A percentile compares a stretch with the other conserved stretches of the same genome.
Evolutionary conservation across 352 stramenopile genomes (phyloP).

Genomic region (Globisporangium nodosum): DNA sequence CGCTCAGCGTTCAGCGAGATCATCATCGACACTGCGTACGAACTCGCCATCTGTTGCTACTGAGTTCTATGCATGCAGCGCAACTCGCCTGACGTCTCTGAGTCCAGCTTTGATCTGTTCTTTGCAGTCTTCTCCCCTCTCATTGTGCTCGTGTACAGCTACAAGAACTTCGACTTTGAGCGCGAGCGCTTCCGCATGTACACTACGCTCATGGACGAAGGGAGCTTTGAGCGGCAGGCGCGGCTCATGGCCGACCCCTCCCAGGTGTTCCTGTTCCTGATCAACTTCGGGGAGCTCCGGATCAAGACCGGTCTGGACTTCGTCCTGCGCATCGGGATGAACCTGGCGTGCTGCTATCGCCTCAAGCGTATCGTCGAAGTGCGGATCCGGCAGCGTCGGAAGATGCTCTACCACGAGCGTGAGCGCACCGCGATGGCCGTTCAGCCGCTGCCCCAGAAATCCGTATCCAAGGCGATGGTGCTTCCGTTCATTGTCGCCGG

Average conservation of each 20-base stretch:
- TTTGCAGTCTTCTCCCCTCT: slow-evolving; percentile 31
- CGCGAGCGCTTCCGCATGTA: slow-evolving; percentile 20
- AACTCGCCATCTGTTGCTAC: neutral
- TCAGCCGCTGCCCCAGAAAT: slow-evolving; percentile 1
- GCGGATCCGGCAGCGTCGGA: slow-evolving; percentile 6
- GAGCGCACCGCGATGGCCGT: neutral
- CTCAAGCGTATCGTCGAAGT: slow-evolving; percentile 17
- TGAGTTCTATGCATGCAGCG: too few relatives aligned
- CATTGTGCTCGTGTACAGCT: slow-evolving; percentile 23
- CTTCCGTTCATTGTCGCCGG: slow-evolving; percentile 15
- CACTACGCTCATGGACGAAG: slow-evolving; percentile 9
- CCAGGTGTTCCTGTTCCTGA: slow-evolving; percentile 24
- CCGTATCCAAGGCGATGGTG: slow-evolving; percentile 17
- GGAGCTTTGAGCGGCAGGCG: slow-evolving; percentile 27
- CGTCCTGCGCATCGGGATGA: slow-evolving; percentile 21
- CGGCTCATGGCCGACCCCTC: slow-evolving; percentile 25
- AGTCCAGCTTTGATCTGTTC: slow-evolving; percentile 28
- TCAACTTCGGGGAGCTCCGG: slow-evolving; percentile 26
- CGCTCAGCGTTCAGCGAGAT: slow-evolving; percentile 26
- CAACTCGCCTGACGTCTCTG: neutral
- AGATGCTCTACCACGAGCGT: slow-evolving; percentile 6
- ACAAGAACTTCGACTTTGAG: slow-evolving; percentile 27
- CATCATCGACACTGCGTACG: slow-evolving; percentile 31
- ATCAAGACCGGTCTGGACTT: slow-evolving; percentile 18
- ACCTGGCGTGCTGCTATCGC: slow-evolving; percentile 19